These are phyloP conservation scores for Carpinus fangiana DNA, from an alignment of 306 rosid genomes.

Conservation along the genomic window DNA sequence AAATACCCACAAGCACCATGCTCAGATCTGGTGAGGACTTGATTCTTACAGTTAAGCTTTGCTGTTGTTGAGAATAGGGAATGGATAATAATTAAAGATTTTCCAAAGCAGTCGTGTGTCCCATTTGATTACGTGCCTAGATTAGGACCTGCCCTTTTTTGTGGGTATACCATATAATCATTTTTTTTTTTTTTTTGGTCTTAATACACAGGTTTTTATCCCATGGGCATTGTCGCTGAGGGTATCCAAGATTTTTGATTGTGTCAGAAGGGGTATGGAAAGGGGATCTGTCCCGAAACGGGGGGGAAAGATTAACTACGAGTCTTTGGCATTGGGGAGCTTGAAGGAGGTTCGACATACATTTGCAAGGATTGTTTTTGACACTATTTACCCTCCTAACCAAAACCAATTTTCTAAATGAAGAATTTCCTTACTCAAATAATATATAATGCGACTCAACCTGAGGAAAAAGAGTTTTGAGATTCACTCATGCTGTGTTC, in stretches of 20 bases:
- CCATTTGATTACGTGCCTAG: background rate
- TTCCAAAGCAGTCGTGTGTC: background rate
- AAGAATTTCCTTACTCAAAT: background rate
- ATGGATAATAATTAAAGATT: background rate
- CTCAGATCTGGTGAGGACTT: conserved; percentile 39
- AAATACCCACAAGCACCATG: conserved; percentile 42
- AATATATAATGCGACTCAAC: background rate
- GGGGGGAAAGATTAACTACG: conserved; percentile 29
- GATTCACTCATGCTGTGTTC: background rate
- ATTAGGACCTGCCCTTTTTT: background rate
- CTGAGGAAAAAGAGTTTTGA: background rate
- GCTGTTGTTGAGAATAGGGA: conserved; percentile 1
- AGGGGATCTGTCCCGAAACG: conserved; percentile 26
- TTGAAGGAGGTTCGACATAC: conserved; percentile 36
- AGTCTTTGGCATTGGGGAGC: conserved; percentile 32
- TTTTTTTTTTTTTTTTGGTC: background rate
- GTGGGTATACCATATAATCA: background rate
- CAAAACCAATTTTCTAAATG: background rate
- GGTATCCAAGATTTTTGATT: conserved; percentile 36
- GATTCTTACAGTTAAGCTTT: background rate
- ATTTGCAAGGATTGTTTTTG: conserved; percentile 39
- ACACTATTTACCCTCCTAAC: conserved; percentile 35
- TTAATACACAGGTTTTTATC: conserved; percentile 41
- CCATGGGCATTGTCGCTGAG: conserved; percentile 28
- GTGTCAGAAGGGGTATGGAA: conserved; percentile 23